A percentile compares a stretch with the other conserved stretches of the same genome.
phyloP scores from a whole-genome alignment of 129 eudicot species.

The Saposhnikovia divaricata region DNA sequence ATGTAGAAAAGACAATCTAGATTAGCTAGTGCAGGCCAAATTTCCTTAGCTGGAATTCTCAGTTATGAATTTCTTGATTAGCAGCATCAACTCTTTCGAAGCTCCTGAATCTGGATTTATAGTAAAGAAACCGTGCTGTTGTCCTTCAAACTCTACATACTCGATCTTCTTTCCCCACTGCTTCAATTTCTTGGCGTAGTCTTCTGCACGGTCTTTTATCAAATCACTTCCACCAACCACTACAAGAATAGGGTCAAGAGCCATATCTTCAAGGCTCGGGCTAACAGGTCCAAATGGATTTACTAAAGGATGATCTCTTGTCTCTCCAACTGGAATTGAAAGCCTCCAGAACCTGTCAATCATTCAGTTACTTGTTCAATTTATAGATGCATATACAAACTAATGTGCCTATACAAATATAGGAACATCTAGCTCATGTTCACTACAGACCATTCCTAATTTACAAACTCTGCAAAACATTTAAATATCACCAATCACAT shows the following conservation, averaged over 20 bases:
- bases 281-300: conserved; percentile 24
- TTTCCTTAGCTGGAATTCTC: conserved; percentile 9
- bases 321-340: conserved; percentile 14
- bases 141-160: conserved; percentile 15
- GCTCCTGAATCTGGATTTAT: conserved; percentile 15
- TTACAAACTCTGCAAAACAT: too few relatives aligned
- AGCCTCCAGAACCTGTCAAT: conserved; percentile 20
- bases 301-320: conserved; percentile 17
- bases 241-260: conserved; percentile 15
- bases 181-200: conserved; percentile 12
- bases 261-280: conserved; percentile 3
- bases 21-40: background rate
- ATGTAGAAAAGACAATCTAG: background rate
- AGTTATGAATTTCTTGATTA: conserved; percentile 13
- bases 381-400: background rate
- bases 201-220: conserved; percentile 18
- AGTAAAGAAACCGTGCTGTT: conserved; percentile 23
- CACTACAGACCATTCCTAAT: background rate
- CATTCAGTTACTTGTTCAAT: background rate
- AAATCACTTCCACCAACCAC: conserved; percentile 13
- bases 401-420: background rate
- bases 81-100: conserved; percentile 10
- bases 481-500: background rate
- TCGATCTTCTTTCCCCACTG: conserved; percentile 15
- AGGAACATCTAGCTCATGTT: background rate